Evolutionary conservation across 495 filamentous ascomycete species (phyloP), one percentile per base, ranked within the genome.

Genomic region (Podospora pseudoanserina): DNA sequence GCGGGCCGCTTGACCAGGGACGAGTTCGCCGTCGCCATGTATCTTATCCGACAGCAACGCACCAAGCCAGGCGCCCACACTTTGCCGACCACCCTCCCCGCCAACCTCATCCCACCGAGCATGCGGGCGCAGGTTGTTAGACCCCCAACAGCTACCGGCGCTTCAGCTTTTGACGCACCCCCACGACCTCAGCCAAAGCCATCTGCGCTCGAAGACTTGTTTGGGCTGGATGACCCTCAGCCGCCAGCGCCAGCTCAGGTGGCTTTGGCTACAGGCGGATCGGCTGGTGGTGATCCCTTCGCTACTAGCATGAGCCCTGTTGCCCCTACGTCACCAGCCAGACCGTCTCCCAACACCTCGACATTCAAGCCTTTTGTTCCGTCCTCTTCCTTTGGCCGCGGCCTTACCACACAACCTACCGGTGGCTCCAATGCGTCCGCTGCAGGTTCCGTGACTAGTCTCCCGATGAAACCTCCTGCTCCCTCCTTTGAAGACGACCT

Each of bases 21-120:
- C 76, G 94, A 96, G 73, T 99, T 99, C 74, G 94, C 95, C 0
- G 93, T 99, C 63, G 95, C 96, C 60, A 98, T 99, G 95, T 94
- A 96, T 75, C 84, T 99, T 44, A 97, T 99, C 70, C 86, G 92
- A 66, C 89, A 95, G 75, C 93, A 97, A 77, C 86, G 93, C 26
- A 87, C 82, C 67, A 91, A 89, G 67, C 88, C 87, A 49, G 88
- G 88, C 62, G 83, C 84, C 16, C 74, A 74, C 16, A 76, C 83
- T 28, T 75, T 98, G 4, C 94, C 94, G 2, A 82, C 91, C 18
- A 79, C 85, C 7, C 81, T 99, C 34, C 93, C 96, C 18, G 84
- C 88, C 1, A 92, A 89, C 56, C 82, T 99, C 30, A 87, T 97
- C 59, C 95, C 95, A 23, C 96, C 95, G 23, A 92, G 87, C 74